Evolutionary conservation across 2,329 filamentous ascomycete genomes (phyloP), one percentile per base, ranked within the genome.

Genomic region (Pseudocercospora cruenta): DNA sequence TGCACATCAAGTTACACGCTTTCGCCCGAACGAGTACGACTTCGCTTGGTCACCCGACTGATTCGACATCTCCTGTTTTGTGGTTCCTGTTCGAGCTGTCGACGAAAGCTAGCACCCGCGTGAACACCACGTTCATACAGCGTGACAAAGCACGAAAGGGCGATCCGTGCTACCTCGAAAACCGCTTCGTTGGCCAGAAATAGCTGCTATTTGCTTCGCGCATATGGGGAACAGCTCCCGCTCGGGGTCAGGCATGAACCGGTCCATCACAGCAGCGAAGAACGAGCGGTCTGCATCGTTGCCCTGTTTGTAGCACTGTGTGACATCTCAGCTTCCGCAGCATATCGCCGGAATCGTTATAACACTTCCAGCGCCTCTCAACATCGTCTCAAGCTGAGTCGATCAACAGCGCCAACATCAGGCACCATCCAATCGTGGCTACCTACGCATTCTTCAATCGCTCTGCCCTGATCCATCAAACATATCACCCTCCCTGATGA

Each of bases 341-440:
- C 21, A 39, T 24, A 24, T 39, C 4, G 28, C 55, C 24, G 9
- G 16, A 58, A 26, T 2, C 19, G 19, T 2, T 43, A 58, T 58
- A 43, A 58, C 19, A 6, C 28, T 22, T 1, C 55, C n/a, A 31
- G 8, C 28, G 3, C 9, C 19, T 26, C 6, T 24, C 0, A 16
- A 43, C 16, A 19, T 43, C 19, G 22, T 33, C 14, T 45, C 14
- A 39, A 31, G 16, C 8, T 8, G 9, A 36, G 36, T 24, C 24
- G 45, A 58, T 31, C 22, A 49, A 47, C 49, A 19, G 10, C 22
- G 26, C 22, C 21, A 47, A 21, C 33, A 24, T 9, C 61, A 43
- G 54, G 36, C 21, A 61, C 24, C 14, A 36, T 33, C 31, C 28
- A 49, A 63, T 36, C 55, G 51, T 63, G 61, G 61, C 61, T 57